phyloP scores from a whole-genome alignment of 2,329 filamentous ascomycete genomes.

The Penicillium polonicum region DNA sequence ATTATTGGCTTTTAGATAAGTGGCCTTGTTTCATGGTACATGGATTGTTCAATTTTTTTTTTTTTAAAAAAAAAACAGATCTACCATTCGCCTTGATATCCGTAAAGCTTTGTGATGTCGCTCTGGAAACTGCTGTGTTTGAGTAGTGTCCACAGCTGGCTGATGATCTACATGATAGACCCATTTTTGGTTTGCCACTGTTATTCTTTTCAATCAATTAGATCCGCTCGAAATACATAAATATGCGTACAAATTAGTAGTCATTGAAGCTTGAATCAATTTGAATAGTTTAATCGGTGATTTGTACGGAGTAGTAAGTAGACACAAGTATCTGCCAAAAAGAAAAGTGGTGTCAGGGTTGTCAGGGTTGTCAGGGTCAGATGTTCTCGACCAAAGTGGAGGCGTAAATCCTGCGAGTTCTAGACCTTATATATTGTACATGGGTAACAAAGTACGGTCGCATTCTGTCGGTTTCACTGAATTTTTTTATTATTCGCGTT shows the following conservation, averaged over 20 bases:
- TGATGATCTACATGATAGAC: neutral
- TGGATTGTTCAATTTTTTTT: no score
- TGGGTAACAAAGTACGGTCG: neutral
- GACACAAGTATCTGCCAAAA: neutral
- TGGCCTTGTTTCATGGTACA: no score
- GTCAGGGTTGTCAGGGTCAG: neutral
- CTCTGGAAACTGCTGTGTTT: neutral
- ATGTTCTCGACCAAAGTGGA: conserved; percentile 2
- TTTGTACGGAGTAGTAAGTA: neutral
- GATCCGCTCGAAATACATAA: neutral
- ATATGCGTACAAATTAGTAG: neutral
- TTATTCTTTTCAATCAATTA: neutral
- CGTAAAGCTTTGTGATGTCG: no score
- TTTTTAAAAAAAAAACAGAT: no score
- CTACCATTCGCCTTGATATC: no score
- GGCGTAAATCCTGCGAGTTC: neutral
- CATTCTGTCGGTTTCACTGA: neutral
- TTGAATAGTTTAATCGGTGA: neutral
- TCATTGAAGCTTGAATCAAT: no score
- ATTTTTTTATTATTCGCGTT: no score
- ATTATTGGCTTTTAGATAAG: no score
- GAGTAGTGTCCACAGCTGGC: neutral
- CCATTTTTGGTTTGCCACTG: neutral
- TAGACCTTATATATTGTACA: neutral
- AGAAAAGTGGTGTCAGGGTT: neutral